Percentiles rank a stretch among this genome's conserved stretches.
Conservation (phyloP, 2,329 filamentous ascomycete genomes). For the Stachybotrys chartarum region DNA sequence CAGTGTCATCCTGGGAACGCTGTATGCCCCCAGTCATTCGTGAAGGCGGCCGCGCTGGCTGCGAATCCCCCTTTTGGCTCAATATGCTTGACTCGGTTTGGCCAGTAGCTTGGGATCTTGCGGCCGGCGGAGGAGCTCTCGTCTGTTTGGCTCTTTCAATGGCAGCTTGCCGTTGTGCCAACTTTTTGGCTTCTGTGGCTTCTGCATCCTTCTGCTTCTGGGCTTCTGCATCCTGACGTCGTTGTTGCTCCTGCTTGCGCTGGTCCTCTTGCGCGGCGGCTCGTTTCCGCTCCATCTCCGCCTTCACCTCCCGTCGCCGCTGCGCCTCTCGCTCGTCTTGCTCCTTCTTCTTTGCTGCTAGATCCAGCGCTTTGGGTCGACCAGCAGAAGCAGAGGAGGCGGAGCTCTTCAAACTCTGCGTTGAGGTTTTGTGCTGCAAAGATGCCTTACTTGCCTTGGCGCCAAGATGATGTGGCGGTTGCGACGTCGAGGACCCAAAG, state of each 20-base stretch:
- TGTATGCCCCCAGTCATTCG: constrained; percentile 50
- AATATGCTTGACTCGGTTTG: constrained; percentile 6
- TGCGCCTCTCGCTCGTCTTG: constrained; percentile 75
- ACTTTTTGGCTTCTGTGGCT: constrained; percentile 59
- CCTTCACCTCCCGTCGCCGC: constrained; percentile 73
- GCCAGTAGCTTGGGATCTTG: constrained; percentile 39
- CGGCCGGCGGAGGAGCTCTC: constrained; percentile 53
- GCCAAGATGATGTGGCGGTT: constrained; percentile 37
- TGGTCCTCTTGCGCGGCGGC: constrained; percentile 60
- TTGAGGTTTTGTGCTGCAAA: constrained; percentile 49
- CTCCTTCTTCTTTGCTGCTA: constrained; percentile 76
- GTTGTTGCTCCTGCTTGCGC: constrained; percentile 49
- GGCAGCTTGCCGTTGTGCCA: constrained; percentile 53
- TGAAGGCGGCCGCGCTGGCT: constrained; percentile 40
- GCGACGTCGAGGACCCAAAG: constrained; percentile 20
- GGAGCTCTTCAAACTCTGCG: constrained; percentile 51
- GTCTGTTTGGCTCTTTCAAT: constrained; percentile 61
- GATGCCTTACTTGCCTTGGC: constrained; percentile 64
- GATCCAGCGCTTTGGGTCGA: constrained; percentile 64
- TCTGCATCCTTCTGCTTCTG: constrained; percentile 56
- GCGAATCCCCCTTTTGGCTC: constrained; percentile 21
- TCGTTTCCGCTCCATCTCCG: constrained; percentile 72
- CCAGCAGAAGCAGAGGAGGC: constrained; percentile 41
- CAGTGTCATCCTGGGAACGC: constrained; percentile 49
- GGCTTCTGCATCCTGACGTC: constrained; percentile 53